Percentiles rank a stretch among this genome's conserved stretches.
These are phyloP conservation scores for Nosema muscidifuracis DNA, from an alignment of 371 early-diverging fungal genomes.

Conservation along the genomic window DNA sequence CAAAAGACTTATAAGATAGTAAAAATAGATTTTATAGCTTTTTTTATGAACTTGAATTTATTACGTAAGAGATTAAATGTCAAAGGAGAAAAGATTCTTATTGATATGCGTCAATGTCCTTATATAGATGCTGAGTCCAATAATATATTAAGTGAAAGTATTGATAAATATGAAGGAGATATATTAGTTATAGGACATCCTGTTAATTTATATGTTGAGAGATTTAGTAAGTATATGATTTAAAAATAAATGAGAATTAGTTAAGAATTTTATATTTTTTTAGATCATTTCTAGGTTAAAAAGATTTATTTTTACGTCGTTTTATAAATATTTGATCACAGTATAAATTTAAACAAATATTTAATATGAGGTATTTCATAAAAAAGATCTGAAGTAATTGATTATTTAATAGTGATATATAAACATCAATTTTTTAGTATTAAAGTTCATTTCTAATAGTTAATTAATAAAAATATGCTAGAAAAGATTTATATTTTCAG, in stretches of 20 bases:
- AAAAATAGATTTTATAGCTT: not conserved
- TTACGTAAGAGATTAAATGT: not conserved
- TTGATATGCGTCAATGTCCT: not conserved
- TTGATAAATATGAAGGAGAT: not conserved
- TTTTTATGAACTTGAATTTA: not conserved
- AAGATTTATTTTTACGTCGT: no score
- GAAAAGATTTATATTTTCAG: no score
- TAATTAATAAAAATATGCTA: no score
- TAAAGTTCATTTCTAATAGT: no score
- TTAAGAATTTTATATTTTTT: not conserved
- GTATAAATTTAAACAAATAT: no score
- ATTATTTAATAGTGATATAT: no score
- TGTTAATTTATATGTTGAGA: not conserved
- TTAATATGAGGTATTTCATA: no score
- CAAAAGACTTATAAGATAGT: conserved; percentile 1
- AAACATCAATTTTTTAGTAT: no score
- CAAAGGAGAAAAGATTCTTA: not conserved
- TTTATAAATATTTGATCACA: no score
- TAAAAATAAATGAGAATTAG: not conserved
- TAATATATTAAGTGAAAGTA: not conserved
- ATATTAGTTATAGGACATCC: not conserved
- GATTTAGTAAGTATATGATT: not conserved
- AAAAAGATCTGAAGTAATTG: no score
- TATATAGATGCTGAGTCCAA: not conserved
- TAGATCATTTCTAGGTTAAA: no score